Percentiles rank a stretch among this genome's conserved stretches.
Evolutionary conservation across 2,329 filamentous ascomycete genomes (phyloP).

Genomic region (Tricladium varicosporioides): DNA sequence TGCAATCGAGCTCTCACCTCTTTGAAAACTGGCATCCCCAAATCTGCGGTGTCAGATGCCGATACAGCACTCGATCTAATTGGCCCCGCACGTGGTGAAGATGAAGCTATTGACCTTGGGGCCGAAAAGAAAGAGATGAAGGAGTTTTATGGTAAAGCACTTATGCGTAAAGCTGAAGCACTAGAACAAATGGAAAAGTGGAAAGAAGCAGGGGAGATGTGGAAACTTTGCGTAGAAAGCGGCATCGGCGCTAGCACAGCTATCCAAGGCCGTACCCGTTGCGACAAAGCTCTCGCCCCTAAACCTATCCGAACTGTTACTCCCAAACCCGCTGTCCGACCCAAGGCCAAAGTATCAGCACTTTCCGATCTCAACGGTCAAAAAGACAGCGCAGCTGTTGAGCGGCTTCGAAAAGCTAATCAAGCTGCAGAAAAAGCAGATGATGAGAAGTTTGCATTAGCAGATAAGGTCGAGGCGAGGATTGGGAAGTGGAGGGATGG

Average conservation of each 20-base stretch:
- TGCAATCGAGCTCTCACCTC: slow-evolving; percentile 89
- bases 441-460: slow-evolving; percentile 87
- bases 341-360: slow-evolving; percentile 38
- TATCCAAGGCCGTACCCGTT: slow-evolving; percentile 81
- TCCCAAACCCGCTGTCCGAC: slow-evolving; percentile 40
- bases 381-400: slow-evolving; percentile 71
- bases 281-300: slow-evolving; percentile 79
- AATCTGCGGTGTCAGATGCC: slow-evolving; percentile 80
- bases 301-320: slow-evolving; percentile 54
- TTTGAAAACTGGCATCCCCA: slow-evolving; percentile 88
- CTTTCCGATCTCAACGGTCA: slow-evolving; percentile 40
- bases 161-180: slow-evolving; percentile 93
- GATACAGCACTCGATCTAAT: slow-evolving; percentile 79
- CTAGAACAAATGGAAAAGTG: slow-evolving; percentile 95
- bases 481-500: slow-evolving; percentile 82
- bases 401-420: slow-evolving; percentile 78
- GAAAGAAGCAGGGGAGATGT: slow-evolving; percentile 76
- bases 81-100: slow-evolving; percentile 73
- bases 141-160: slow-evolving; percentile 88
- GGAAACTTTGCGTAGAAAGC: slow-evolving; percentile 79
- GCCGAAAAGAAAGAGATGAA: slow-evolving; percentile 76
- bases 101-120: slow-evolving; percentile 73
- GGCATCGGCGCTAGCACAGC: slow-evolving; percentile 84
- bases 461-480: slow-evolving; percentile 79
- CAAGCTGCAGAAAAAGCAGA: slow-evolving; percentile 81